These are phyloP conservation scores for Dictyostelium discoideum DNA, from an alignment of 78 protist species.

Conservation along the genomic window DNA sequence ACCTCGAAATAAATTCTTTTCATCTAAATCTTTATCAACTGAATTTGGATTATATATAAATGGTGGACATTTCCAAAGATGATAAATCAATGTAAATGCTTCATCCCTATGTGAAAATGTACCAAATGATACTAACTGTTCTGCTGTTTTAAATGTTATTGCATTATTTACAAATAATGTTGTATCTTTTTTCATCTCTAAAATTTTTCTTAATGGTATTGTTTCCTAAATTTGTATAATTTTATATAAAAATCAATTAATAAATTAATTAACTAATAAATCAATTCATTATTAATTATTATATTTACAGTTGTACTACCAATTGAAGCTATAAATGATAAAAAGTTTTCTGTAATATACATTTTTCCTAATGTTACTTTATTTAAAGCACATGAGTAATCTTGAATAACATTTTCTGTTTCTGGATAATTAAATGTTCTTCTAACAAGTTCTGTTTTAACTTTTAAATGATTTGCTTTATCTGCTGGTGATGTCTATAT, in stretches of 20 bases:
- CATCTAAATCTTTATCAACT: not conserved
- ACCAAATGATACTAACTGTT: conserved; percentile 57
- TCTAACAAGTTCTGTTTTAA: conserved; percentile 65
- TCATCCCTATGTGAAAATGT: conserved; percentile 74
- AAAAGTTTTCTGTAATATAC: conserved; percentile 53
- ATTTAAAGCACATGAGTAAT: conserved; percentile 59
- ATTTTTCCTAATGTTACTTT: conserved; percentile 42
- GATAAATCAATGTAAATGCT: conserved; percentile 32
- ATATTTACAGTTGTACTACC: conserved; percentile 41
- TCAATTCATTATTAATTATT: no score
- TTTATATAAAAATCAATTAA: not conserved
- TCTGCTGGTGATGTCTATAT: conserved; percentile 26
- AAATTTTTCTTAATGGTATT: conserved; percentile 59
- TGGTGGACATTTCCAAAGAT: conserved; percentile 80
- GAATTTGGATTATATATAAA: conserved; percentile 39
- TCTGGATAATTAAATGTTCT: conserved; percentile 76
- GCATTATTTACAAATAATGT: conserved; percentile 67
- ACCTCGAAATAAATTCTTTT: not conserved
- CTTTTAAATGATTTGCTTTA: conserved; percentile 39
- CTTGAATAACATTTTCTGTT: conserved; percentile 72
- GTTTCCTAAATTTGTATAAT: conserved; percentile 25
- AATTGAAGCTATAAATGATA: conserved; percentile 54
- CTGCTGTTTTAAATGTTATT: conserved; percentile 38
- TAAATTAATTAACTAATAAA: not conserved
- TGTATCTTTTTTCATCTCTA: conserved; percentile 57